phyloP scores from a whole-genome alignment of 116 monocot species.

The Papilionanthe hybrid region DNA sequence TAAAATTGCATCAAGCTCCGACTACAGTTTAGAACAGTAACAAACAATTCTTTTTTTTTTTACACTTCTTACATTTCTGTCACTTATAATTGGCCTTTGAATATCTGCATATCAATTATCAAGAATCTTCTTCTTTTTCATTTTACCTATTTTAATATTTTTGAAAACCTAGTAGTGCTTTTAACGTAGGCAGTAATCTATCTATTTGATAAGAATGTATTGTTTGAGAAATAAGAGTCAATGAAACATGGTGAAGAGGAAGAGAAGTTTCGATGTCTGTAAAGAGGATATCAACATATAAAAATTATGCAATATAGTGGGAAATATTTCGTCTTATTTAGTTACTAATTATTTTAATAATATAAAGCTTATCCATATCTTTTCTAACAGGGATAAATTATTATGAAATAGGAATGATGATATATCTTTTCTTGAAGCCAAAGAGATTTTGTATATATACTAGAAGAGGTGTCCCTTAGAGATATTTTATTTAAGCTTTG shows the following conservation, averaged over 20 bases:
- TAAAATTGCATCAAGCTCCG: constrained; percentile 63
- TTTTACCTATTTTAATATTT: background rate
- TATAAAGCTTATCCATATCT: no score
- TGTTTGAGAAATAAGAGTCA: background rate
- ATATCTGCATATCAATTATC: background rate
- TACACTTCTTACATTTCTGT: background rate
- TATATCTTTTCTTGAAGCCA: no score
- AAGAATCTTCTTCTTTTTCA: background rate
- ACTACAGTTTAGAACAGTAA: constrained; percentile 74
- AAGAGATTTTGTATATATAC: no score
- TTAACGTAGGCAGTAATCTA: background rate
- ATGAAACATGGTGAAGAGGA: background rate
- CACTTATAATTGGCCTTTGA: background rate
- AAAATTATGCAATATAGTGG: background rate
- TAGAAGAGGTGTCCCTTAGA: no score
- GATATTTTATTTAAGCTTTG: no score
- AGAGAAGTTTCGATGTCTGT: background rate
- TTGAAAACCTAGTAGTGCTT: background rate
- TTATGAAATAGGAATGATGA: no score
- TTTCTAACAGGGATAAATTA: no score
- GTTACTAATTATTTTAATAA: no score
- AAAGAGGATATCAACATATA: background rate
- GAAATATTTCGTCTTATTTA: no score
- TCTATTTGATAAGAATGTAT: background rate
- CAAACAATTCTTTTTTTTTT: background rate